Base-by-base conservation (phyloP, 2,329 filamentous ascomycete species). In the Waltergamsia citrina region DNA sequence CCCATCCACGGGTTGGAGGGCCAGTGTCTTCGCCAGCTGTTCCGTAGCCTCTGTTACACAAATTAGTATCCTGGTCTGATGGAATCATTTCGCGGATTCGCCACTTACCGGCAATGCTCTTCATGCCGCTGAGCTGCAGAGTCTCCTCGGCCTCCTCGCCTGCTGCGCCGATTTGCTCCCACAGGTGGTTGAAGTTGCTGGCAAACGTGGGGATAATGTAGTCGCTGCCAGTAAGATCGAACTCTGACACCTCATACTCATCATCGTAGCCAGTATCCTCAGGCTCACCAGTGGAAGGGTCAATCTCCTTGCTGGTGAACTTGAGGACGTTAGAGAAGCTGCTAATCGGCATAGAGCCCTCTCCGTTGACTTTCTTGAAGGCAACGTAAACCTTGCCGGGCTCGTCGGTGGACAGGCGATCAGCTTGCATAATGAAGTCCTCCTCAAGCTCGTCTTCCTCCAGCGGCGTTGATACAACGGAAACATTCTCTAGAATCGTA, bases 241-340 rank as follows among this genome's bases (percentile, higher is more conserved):
- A 78, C 53, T 95, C 87, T 41, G 92, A 86, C 39, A 96, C 83
- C 62, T 95, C 85, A 54, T 98, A 98, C 63, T 98, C 92, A 51
- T 98, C 92, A 34, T 96, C 90, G 57, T 96, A 96, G 29, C 92
- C 92, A 30, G 65, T 72, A 12, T 94, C 87, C 57, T 98, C 92
- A 1, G 90, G 85, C 60, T 95, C 87, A 44, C 78, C 77, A n/a
- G 85, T 94, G 18, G 83, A 83, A 6, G 92, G 92, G 50, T 98
- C 92, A 44, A 98, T 92, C 62, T 98, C 92, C 65, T 95, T 96
- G 67, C 82, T 92, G 14, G 87, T 95, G 57, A 98, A 98, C 62
- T 92, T 95, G 53, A 98, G 81, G 25, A 85, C 67, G 60, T 96
- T 98, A 44, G 85, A 86, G 60, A 98, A 94, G 27, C 77, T 83